A percentile compares a stretch with the other conserved stretches of the same genome.
Conservation (phyloP, 345 rosid species). For the Hevea brasiliensis region DNA sequence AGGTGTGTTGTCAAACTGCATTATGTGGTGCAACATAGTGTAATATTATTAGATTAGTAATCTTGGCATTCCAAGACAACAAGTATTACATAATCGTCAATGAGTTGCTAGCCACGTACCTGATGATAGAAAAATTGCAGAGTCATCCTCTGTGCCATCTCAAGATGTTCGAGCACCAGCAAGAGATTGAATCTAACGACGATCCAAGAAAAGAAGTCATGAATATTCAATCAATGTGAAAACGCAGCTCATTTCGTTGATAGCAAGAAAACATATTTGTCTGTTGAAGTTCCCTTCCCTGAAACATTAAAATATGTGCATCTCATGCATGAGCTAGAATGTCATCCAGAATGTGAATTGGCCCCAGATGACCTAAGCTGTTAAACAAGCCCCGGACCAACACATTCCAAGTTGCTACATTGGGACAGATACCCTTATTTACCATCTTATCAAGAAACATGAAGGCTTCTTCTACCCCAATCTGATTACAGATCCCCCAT, state of each 20-base stretch:
- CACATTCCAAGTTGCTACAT: constrained; percentile 68
- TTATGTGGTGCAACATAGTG: background rate
- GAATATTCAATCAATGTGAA: background rate
- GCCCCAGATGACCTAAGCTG: constrained; percentile 44
- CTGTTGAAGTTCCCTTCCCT: background rate
- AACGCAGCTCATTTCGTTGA: background rate
- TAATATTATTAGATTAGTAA: background rate
- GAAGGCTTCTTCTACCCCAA: constrained; percentile 50
- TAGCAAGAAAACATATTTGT: background rate
- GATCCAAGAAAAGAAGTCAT: background rate
- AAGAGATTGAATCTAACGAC: background rate
- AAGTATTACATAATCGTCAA: background rate
- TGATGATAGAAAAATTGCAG: background rate
- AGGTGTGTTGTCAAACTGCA: background rate
- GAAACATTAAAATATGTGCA: background rate
- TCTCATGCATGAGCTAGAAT: constrained; percentile 38
- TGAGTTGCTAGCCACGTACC: background rate
- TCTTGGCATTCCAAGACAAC: background rate
- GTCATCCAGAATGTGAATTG: constrained; percentile 44
- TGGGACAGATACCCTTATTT: constrained; percentile 50
- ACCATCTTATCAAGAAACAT: constrained; percentile 52
- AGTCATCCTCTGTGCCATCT: background rate
- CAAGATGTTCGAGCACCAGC: background rate
- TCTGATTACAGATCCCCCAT: constrained; percentile 58
- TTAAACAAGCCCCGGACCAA: constrained; percentile 51